Evolutionary conservation across 371 early-diverging fungal species (phyloP), one percentile per base, ranked within the genome.

Genomic region (Apophysomyces trapeziformis): DNA sequence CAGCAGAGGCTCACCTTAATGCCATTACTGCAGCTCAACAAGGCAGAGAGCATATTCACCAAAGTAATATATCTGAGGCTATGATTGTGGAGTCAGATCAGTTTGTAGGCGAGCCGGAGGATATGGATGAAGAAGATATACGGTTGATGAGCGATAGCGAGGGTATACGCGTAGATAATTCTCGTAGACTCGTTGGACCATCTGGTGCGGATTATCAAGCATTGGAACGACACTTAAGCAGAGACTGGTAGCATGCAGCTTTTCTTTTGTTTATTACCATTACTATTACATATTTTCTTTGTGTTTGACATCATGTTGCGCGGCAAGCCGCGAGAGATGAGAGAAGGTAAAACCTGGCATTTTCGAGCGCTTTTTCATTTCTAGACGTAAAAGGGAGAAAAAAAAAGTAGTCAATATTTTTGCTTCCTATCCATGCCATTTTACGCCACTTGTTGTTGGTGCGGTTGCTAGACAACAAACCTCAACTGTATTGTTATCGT

Each of bases 11-110:
- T 3, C 74, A 77, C 43, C 61, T 69, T 44, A 66, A 75, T 47
- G 82, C 82, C 0, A 67, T 77, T 32, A 69, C 75, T 7, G 69
- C 74, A 11, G 72, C 72, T 26, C 75, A 75, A 58, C 62, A 76
- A 58, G 73, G 77, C 13, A 64, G 67, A 37, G 68, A 71, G 35
- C 65, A 73, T 21, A 26, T 50, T 21, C 16, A 18, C 21, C 16
- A n/a, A 1, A 50, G 21, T 21, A 21, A 67, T 32, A 60, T 60
- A 39, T 58, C 26, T 11, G 63, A 43, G 36, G 61, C 57, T 16
- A 69, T 61, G 57, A 67, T 71, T 18, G 56, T 65, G 57, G 69
- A 38, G 26, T 61, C 67, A 2, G 65, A 71, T 39, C 66, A 46
- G 11, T 67, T 71, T 60, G 71, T 71, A 0, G 71, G 71, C 46